Percentiles rank a stretch among this genome's conserved stretches.
These are phyloP conservation scores for Naganishia vishniacii DNA, from an alignment of 768 basidiomycete genomes.

Conservation along the genomic window DNA sequence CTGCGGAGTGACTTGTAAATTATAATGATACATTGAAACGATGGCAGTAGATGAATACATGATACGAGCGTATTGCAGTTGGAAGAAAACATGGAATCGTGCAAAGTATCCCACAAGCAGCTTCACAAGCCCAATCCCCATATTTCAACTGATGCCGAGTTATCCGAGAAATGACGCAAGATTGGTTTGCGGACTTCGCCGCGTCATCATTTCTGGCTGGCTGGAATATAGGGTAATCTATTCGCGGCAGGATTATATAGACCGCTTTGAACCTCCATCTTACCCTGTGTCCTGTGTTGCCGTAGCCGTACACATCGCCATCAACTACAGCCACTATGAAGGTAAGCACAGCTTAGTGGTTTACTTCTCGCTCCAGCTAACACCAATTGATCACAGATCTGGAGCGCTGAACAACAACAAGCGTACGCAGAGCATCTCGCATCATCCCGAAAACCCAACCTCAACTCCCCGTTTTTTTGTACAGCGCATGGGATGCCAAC, in stretches of 20 bases:
- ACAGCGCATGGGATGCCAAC: constrained; percentile 32
- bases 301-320: no score
- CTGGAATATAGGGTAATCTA: no score
- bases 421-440: not conserved
- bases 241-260: constrained; percentile 1
- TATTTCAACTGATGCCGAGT: no score
- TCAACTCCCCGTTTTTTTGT: not conserved
- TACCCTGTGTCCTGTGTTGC: not conserved
- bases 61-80: no score
- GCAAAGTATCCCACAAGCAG: no score
- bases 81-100: no score
- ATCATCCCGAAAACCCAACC: not conserved
- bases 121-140: no score
- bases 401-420: constrained; percentile 4
- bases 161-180: no score
- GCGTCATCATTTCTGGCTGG: not conserved
- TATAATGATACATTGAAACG: not conserved
- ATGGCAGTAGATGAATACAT: not conserved
- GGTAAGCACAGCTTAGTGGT: not conserved
- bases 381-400: not conserved
- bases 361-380: not conserved
- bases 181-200: not conserved
- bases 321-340: not conserved
- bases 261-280: not conserved
- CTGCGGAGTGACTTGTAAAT: not conserved